phyloP scores from a whole-genome alignment of 352 stramenopile species.

The Globisporangium sylvaticum region DNA sequence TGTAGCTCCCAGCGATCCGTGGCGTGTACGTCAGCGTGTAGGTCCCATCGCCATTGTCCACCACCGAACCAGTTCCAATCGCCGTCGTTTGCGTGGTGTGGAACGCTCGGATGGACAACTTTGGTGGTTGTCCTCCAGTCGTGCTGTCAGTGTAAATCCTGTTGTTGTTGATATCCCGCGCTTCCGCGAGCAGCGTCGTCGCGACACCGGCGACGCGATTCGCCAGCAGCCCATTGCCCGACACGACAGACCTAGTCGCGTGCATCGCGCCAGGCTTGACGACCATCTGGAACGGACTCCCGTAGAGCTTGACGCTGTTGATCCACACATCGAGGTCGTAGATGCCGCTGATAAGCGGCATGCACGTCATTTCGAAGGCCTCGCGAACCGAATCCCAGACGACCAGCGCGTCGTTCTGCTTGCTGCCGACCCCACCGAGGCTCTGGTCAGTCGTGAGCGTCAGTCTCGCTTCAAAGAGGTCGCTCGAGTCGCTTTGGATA shows the following conservation, averaged over 20 bases:
- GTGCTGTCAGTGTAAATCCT: conserved; percentile 34
- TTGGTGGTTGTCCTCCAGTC: background rate
- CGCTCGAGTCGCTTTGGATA: conserved; percentile 12
- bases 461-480: conserved; percentile 35
- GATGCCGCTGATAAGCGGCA: conserved; percentile 41
- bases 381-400: conserved; percentile 21
- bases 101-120: conserved; percentile 36
- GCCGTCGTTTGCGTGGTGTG: conserved; percentile 21
- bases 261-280: conserved; percentile 43
- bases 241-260: conserved; percentile 36
- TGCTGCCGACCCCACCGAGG: conserved; percentile 41
- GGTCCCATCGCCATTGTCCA: conserved; percentile 49
- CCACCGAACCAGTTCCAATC: conserved; percentile 28
- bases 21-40: conserved; percentile 48
- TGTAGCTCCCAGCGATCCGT: conserved; percentile 38
- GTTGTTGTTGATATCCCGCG: conserved; percentile 55
- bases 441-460: conserved; percentile 41
- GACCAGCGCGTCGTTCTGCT: conserved; percentile 30
- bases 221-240: conserved; percentile 36
- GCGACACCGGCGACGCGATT: conserved; percentile 43
- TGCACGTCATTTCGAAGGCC: conserved; percentile 24
- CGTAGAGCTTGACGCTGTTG: conserved; percentile 31
- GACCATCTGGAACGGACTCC: conserved; percentile 38
- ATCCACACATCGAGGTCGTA: conserved; percentile 50
- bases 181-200: conserved; percentile 37